Conservation (phyloP, 441 rosid genomes). For the Rhodomyrtus psidioides region DNA sequence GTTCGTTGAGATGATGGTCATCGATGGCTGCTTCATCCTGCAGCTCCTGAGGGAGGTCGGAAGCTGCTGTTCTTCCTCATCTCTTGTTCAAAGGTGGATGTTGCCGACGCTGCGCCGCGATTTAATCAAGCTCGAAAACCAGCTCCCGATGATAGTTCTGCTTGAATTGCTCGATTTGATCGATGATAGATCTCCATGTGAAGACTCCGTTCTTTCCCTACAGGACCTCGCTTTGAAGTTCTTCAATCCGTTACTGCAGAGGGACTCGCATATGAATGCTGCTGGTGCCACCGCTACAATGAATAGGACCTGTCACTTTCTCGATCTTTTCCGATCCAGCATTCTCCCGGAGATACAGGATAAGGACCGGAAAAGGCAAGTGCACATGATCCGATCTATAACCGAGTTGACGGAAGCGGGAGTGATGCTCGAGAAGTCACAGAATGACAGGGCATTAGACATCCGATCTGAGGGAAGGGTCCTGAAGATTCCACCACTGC, state of each 20-base stretch:
- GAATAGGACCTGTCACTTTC: neutral
- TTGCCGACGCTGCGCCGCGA: neutral
- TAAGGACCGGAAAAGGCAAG: neutral
- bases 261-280: neutral
- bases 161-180: neutral
- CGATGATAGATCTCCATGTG: neutral
- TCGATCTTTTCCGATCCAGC: neutral
- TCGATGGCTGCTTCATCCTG: conserved; percentile 1
- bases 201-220: neutral
- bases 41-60: neutral
- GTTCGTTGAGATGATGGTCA: neutral
- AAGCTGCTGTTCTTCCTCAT: neutral
- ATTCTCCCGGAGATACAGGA: neutral
- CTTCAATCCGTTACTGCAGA: neutral
- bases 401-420: neutral
- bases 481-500: neutral
- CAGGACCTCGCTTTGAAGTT: neutral
- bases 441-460: neutral
- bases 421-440: neutral
- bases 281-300: neutral
- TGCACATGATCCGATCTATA: neutral
- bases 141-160: neutral
- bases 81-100: neutral
- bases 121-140: neutral
- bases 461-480: neutral